phyloP scores from a whole-genome alignment of 2,329 filamentous ascomycete genomes.

The Cladosporium sp. region DNA sequence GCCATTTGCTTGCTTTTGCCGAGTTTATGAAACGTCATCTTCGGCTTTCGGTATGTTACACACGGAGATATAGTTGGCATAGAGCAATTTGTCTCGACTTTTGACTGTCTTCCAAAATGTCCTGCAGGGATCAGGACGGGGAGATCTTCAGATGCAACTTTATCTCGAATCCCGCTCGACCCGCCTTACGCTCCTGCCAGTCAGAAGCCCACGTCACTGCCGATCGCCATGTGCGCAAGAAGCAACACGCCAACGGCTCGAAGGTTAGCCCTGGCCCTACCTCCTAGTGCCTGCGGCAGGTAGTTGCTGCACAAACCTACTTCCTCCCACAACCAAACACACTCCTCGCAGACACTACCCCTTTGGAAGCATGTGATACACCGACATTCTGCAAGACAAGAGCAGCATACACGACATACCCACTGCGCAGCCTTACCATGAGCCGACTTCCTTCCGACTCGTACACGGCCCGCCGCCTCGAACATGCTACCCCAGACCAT shows the following conservation, averaged over 20 bases:
- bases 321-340: not conserved
- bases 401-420: not conserved
- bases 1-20: too few species aligned
- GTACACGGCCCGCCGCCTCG: constrained; percentile 37
- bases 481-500: constrained; percentile 59
- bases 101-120: too few species aligned
- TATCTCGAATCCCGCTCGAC: not conserved
- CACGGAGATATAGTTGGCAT: too few species aligned
- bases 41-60: too few species aligned
- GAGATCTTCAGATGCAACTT: not conserved
- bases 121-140: not conserved
- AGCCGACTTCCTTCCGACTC: constrained; percentile 25
- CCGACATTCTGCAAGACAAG: not conserved
- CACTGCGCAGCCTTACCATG: not conserved
- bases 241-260: not conserved
- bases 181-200: not conserved
- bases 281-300: not conserved
- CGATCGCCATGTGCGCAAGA: not conserved
- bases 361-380: not conserved
- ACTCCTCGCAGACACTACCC: too few species aligned
- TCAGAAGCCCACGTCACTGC: too few species aligned
- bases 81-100: too few species aligned
- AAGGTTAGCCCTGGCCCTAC: too few species aligned
- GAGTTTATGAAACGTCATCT: too few species aligned
- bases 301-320: not conserved